Evolutionary conservation across 2,329 filamentous ascomycete genomes (phyloP), one percentile per base, ranked within the genome.

Genomic region (Scortechinia acanthostroma): DNA sequence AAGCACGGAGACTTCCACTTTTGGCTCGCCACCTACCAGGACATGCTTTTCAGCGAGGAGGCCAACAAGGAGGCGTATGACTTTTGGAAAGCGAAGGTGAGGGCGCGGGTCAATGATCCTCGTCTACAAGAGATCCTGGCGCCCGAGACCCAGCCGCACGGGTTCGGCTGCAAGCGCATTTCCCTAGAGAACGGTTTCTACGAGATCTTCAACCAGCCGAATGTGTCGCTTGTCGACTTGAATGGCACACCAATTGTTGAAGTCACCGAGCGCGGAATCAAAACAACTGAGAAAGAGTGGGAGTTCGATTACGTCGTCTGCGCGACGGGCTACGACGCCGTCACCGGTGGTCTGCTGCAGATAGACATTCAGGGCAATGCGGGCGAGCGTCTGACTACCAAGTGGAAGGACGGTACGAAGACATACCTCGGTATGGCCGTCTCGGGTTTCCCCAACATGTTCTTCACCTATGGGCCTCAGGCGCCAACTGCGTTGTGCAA

Each of bases 371-470:
- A 54, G 16, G 63, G 60, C 25, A 55, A 55, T 20, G 45, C 60
- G 4, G 60, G 58, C 15, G 46, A 50, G 4, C 52, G 50, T 2
- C 54, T 70, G 2, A 50, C 55, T 4, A 56, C 66, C 4, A 58
- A 65, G 17, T 71, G 68, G 51, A 53, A 53, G 16, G 45, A 58
- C 0, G 63, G 63, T 0, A 60, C 62, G 2, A 54, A 55, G 22
- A 67, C 68, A 0, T 65, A 64, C 44, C 55, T 74, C 1, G 72
- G 71, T 1, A 60, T 67, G 13, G 60, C 63, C 0, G 59, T 66
- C 15, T 50, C 59, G 10, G 60, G 61, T 3, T 71, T 69, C 49
- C 68, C 70, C 1, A 75, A 76, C 44, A 61, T 74, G 57, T 72
- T 74, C 58, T 68, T 69, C 46, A 54, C 57, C 4, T 66, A 64